Conservation (phyloP, 495 filamentous ascomycete genomes). For the Tricharina praecox region DNA sequence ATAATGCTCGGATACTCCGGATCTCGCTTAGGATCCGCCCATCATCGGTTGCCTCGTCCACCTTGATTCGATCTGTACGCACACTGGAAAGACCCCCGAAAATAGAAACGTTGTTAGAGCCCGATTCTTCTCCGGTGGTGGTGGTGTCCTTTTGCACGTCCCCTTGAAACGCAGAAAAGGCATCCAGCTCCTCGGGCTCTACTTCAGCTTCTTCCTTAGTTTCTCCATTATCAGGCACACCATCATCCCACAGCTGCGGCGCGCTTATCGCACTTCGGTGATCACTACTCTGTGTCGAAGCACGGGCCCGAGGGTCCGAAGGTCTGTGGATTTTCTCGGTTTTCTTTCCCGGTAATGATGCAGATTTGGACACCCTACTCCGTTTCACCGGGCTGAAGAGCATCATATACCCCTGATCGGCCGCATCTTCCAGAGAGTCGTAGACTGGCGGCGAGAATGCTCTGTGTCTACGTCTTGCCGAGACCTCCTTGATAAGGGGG, state of each 20-base stretch:
- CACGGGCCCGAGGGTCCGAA: slow-evolving; percentile 15
- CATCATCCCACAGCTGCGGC: slow-evolving; percentile 21
- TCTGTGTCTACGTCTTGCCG: not conserved
- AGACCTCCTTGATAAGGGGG: not conserved
- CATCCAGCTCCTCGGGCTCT: not conserved
- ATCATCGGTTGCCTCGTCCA: slow-evolving; percentile 16
- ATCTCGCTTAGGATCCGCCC: slow-evolving; percentile 25
- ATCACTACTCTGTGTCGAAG: slow-evolving; percentile 9
- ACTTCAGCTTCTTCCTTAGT: slow-evolving; percentile 8
- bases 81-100: slow-evolving; percentile 3
- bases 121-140: not conserved
- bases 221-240: not conserved
- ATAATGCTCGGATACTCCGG: slow-evolving; percentile 20
- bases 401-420: slow-evolving; percentile 22
- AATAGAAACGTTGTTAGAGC: not conserved
- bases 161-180: not conserved
- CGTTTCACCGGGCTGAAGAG: slow-evolving; percentile 24
- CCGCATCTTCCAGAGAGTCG: slow-evolving; percentile 8
- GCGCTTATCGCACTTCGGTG: slow-evolving; percentile 22
- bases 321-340: not conserved
- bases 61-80: slow-evolving; percentile 5
- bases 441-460: slow-evolving; percentile 1
- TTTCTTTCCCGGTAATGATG: slow-evolving; percentile 16
- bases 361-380: slow-evolving; percentile 15
- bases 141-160: not conserved